phyloP scores from a whole-genome alignment of 441 rosid species.

The Viola pubescens region DNA sequence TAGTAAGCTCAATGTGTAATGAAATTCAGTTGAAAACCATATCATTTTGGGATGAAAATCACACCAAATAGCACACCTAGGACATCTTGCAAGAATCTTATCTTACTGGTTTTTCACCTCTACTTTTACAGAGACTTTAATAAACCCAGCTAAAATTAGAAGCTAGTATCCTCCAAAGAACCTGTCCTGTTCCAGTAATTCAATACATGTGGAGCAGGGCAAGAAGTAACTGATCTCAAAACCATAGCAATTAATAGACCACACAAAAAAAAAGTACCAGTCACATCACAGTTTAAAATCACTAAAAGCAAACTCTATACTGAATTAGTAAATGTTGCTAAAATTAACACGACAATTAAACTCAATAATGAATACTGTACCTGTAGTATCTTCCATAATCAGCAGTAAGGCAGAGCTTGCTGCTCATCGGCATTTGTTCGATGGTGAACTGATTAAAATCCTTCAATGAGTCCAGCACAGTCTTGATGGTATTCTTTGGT shows the following conservation, averaged over 20 bases:
- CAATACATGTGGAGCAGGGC: neutral
- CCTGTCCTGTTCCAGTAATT: too few relatives aligned
- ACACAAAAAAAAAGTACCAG: neutral
- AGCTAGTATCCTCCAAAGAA: too few relatives aligned
- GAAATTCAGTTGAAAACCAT: too few relatives aligned
- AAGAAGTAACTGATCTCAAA: too few relatives aligned
- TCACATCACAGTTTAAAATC: neutral
- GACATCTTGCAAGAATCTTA: too few relatives aligned
- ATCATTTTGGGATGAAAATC: too few relatives aligned
- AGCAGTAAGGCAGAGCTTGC: constrained; percentile 56
- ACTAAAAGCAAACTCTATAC: neutral
- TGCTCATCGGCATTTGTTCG: constrained; percentile 82
- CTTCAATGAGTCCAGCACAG: constrained; percentile 48
- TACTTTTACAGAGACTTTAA: too few relatives aligned
- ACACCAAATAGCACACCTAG: too few relatives aligned
- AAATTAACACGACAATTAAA: neutral
- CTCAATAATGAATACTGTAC: constrained; percentile 17
- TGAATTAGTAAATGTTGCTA: neutral
- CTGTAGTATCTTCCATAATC: constrained; percentile 45
- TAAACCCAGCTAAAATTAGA: too few relatives aligned
- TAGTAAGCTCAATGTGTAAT: neutral
- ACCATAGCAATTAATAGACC: neutral
- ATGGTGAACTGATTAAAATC: constrained; percentile 68
- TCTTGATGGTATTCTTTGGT: constrained; percentile 32
- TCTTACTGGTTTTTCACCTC: too few relatives aligned